A percentile compares a stretch with the other conserved stretches of the same genome.
phyloP scores from a whole-genome alignment of 202 grass and related monocot species.

The Hordeum pubiflorum region DNA sequence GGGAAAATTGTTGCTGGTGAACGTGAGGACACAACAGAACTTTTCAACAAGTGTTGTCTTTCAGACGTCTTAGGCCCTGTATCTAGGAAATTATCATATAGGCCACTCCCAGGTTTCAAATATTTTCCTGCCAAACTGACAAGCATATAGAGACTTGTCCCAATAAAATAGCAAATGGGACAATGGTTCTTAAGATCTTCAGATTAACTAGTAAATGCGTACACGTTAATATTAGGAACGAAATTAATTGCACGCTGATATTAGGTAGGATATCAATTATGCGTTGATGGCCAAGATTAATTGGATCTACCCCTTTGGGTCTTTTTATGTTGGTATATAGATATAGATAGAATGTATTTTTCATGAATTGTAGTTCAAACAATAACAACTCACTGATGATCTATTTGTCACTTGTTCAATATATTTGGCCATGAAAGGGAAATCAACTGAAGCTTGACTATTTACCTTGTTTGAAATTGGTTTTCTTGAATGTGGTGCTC shows the following conservation, averaged over 20 bases:
- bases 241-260: no score
- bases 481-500: conserved; percentile 42
- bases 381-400: neutral
- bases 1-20: neutral
- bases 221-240: no score
- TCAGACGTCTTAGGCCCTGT: neutral
- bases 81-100: neutral
- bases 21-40: neutral
- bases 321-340: no score
- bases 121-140: neutral
- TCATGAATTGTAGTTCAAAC: neutral
- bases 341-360: neutral
- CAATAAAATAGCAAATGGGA: neutral
- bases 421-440: neutral
- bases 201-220: no score
- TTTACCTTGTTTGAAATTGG: conserved; percentile 48
- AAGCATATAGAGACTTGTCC: neutral
- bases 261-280: no score
- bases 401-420: neutral
- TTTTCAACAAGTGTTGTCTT: neutral
- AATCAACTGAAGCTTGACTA: neutral
- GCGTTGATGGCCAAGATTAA: no score
- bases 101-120: neutral
- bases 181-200: neutral
- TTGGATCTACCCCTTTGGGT: no score